Conservation (phyloP, 768 basidiomycete genomes). For the Lanmaoa pseudosensibilis region DNA sequence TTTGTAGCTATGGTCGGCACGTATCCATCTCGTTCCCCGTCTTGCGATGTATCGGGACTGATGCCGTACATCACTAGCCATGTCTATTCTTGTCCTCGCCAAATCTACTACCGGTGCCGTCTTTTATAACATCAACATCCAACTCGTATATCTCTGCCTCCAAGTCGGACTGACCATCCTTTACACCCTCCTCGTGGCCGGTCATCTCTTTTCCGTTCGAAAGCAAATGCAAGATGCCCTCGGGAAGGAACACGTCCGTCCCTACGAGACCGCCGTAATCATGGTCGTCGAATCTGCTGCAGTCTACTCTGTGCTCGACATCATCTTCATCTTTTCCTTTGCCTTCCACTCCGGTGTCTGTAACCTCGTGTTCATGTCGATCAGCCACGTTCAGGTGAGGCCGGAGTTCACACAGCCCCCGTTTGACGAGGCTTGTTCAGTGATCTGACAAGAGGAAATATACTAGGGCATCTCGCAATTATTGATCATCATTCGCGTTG, state of each 20-base stretch:
- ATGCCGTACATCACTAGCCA: slow-evolving; percentile 2
- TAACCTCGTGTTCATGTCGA: slow-evolving; percentile 34
- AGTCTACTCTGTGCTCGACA: slow-evolving; percentile 24
- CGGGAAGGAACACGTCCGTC: slow-evolving; percentile 14
- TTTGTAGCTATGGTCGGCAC: slow-evolving; percentile 17
- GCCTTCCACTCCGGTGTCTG: slow-evolving; percentile 24
- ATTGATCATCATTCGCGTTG: slow-evolving; percentile 39
- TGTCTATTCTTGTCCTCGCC: slow-evolving; percentile 17
- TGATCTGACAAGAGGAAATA: not conserved
- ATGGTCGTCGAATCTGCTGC: slow-evolving; percentile 41
- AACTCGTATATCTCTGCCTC: slow-evolving; percentile 31
- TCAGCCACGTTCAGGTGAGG: slow-evolving; percentile 36
- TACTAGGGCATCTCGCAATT: slow-evolving; percentile 38
- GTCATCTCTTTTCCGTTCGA: slow-evolving; percentile 28
- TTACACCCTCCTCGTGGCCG: slow-evolving; percentile 32
- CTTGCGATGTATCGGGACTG: not conserved
- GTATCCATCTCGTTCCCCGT: not conserved
- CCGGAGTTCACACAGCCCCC: not conserved
- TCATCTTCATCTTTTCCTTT: slow-evolving; percentile 35
- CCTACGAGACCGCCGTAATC: slow-evolving; percentile 28
- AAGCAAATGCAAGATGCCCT: slow-evolving; percentile 11
- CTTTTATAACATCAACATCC: slow-evolving; percentile 21
- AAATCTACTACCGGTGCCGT: slow-evolving; percentile 7
- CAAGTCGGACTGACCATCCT: slow-evolving; percentile 33
- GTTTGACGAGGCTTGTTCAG: not conserved